Base-by-base conservation (phyloP, 2,329 filamentous ascomycete species). In the Blumeria graminis region DNA sequence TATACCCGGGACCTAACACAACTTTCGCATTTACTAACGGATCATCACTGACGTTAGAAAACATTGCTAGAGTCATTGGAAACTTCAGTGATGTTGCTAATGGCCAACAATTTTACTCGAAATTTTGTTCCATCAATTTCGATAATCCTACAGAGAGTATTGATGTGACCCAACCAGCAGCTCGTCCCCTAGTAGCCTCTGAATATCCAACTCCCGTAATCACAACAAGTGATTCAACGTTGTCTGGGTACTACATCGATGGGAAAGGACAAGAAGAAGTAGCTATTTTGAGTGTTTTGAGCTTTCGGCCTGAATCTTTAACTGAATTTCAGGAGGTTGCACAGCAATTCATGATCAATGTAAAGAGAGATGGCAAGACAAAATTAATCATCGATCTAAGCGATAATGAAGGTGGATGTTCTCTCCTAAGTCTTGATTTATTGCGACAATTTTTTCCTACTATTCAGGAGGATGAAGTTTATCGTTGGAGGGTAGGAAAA, bases 331-430 rank as follows among this genome's bases (percentile, higher is more conserved):
- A 67, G 53, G 52, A 57, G n/a, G 59, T 65, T 0, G 60, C 56
- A 7, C 55, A 65, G 53, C 56, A 66, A 4, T 71, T 80, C 60
- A 68, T 81, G 14, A 66, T 69, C 0, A 66, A 69, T 43, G 71
- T 71, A 11, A 70, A 71, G 45, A 60, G 65, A 1, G 68, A 69
- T 1, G 70, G 71, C 1, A 80, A 79, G 63, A 76, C 69, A 1
- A 80, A 76, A 64, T 69, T 85, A 5, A 71, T 85, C 33, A 75
- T 85, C 57, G 82, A 85, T 60, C 63, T 84, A 6, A 72, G 75
- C 3, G 71, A 1, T 4, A 28, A 28, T 28, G 22, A 28, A 28
- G 22, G 22, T 28, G 22, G 22, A 28, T 28, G 4, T 28, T 2
- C 22, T 4, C 22, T 28, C 4, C 22, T 28, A 28, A 2, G 22